Conservation (phyloP, 2,329 filamentous ascomycete species). For the Aspergillus terreus region DNA sequence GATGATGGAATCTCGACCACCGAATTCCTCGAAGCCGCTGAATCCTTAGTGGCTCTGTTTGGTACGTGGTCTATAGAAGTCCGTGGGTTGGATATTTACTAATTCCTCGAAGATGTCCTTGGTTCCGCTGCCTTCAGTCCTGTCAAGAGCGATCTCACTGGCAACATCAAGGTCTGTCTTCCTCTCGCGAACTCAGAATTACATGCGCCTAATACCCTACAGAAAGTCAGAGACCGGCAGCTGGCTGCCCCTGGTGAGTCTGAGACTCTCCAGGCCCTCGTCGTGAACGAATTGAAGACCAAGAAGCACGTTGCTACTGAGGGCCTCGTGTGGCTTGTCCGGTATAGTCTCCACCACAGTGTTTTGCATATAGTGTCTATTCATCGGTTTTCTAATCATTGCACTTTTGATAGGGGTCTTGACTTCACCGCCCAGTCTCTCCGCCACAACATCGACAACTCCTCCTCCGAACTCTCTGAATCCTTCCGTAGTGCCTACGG, state of each 20-base stretch:
- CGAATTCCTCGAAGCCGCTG: slow-evolving; percentile 86
- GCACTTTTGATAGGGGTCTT: slow-evolving; percentile 61
- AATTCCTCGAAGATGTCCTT: slow-evolving; percentile 50
- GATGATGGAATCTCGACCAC: slow-evolving; percentile 76
- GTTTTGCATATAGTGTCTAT: too few relatives aligned
- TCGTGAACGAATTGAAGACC: slow-evolving; percentile 79
- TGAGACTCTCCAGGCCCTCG: slow-evolving; percentile 79
- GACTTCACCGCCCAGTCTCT: slow-evolving; percentile 90
- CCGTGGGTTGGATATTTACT: slow-evolving; percentile 1
- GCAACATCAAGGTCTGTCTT: slow-evolving; percentile 76
- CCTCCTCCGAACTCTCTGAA: slow-evolving; percentile 69
- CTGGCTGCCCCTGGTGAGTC: slow-evolving; percentile 73
- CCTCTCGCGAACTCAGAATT: background rate
- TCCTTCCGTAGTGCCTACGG: slow-evolving; percentile 87
- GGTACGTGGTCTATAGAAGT: slow-evolving; percentile 50
- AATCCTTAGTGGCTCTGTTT: slow-evolving; percentile 82
- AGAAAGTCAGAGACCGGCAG: slow-evolving; percentile 89
- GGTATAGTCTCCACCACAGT: slow-evolving; percentile 48
- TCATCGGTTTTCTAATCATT: too few relatives aligned
- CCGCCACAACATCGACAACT: slow-evolving; percentile 67
- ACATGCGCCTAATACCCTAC: slow-evolving; percentile 11
- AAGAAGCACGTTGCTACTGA: slow-evolving; percentile 88
- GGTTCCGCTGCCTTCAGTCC: slow-evolving; percentile 74
- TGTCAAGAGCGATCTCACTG: slow-evolving; percentile 86
- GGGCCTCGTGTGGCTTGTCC: slow-evolving; percentile 84